phyloP scores from a whole-genome alignment of 805 yeast genomes.

The Kluyveromyces siamensis region DNA sequence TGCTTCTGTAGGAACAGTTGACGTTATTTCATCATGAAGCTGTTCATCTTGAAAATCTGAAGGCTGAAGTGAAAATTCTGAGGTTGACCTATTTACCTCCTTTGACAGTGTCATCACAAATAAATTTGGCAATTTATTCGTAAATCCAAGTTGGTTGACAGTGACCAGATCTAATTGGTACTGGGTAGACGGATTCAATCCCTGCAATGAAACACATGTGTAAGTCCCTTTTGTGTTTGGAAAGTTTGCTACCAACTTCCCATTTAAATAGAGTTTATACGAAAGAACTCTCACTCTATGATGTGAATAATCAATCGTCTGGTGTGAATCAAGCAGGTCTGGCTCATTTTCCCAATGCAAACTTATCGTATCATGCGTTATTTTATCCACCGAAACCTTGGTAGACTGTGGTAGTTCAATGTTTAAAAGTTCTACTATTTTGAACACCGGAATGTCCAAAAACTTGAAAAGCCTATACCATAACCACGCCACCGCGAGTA shows the following conservation, averaged over 20 bases:
- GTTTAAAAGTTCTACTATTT: slow-evolving; percentile 21
- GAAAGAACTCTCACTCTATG: slow-evolving; percentile 1
- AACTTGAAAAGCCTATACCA: slow-evolving; percentile 20
- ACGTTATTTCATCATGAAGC: not conserved
- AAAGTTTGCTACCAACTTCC: slow-evolving; percentile 21
- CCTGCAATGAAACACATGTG: slow-evolving; percentile 26
- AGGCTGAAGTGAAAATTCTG: not conserved
- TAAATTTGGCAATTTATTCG: slow-evolving; percentile 25
- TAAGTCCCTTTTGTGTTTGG: slow-evolving; percentile 24
- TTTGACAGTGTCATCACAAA: slow-evolving; percentile 21
- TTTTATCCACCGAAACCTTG: slow-evolving; percentile 27
- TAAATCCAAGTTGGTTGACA: slow-evolving; percentile 26
- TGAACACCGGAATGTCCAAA: slow-evolving; percentile 22
- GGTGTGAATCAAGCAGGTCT: slow-evolving; percentile 3
- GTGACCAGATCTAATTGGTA: slow-evolving; percentile 28
- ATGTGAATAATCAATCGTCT: slow-evolving; percentile 16
- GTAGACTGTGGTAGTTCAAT: slow-evolving; percentile 26
- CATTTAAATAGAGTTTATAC: slow-evolving; percentile 24
- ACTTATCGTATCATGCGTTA: slow-evolving; percentile 21
- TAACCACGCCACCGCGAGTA: slow-evolving; percentile 18
- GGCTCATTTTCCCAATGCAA: slow-evolving; percentile 30
- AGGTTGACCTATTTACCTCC: not conserved
- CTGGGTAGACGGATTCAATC: slow-evolving; percentile 16
- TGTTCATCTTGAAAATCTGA: not conserved
- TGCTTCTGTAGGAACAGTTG: slow-evolving; percentile 6